Base-by-base conservation (phyloP, 306 rosid species). In the Carpinus viminea region DNA sequence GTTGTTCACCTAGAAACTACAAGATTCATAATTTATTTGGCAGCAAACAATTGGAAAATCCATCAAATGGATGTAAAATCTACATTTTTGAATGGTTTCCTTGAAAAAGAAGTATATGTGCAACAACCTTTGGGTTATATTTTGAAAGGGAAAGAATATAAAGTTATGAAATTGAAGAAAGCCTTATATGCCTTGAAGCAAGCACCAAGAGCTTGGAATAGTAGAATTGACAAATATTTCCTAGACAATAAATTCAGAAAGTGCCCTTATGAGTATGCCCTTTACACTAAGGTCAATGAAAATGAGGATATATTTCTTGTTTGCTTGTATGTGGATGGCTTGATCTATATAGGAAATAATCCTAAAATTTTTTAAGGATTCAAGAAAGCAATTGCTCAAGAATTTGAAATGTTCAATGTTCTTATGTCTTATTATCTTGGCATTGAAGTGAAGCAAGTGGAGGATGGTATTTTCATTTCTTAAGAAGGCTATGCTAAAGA, bases 181-280 rank as follows among this genome's bases (percentile, higher is more conserved):
- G 65, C 47, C 8, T 31, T 53, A 2, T 24, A 73, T 50, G 31
- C 50, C 5, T 34, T 73, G 7, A 76, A 64, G 17, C 57, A 76
- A 47, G 79, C 34, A 31, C 54, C 54, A 28, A 16, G 69, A 36
- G 54, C 73, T 21, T 76, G 61, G 61, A 62, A 61, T 48, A 50
- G 61, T 53, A 43, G 28, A 17, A 61, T 64, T 48, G 73, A 76
- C 73, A 76, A 50, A 56, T 48, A 76, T 20, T 64, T 75, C 16
- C 56, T 46, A 56, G 72, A 61, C 15, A 75, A 61, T 18, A 57
- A 26, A 12, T 61, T 56, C 18, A 24, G 5, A 7, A 46, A 60
- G 8, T 60, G 71, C 4, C 59, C 71, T 0, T 5, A 76, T 20
- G 24, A 76, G 16, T 4, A 43, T 76, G 55, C 79, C 10, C 41